A percentile compares a stretch with the other conserved stretches of the same genome.
Conservation (phyloP, 2,329 filamentous ascomycete genomes). For the Penicillium paneum region DNA sequence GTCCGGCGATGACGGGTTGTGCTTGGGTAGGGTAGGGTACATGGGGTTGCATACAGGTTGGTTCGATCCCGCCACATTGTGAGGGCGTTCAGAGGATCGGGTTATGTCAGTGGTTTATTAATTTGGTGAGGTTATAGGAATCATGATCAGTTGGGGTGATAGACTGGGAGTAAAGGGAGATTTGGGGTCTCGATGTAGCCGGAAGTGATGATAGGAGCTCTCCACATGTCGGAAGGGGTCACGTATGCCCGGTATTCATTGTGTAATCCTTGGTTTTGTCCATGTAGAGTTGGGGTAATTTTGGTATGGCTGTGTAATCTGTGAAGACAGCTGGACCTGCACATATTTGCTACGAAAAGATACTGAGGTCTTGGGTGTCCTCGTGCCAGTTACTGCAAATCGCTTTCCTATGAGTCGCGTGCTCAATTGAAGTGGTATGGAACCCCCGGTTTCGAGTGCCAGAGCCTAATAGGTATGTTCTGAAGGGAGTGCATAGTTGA, state of each 20-base stretch:
- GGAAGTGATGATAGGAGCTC: conserved; percentile 6
- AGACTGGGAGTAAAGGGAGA: background rate
- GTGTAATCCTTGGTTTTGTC: conserved; percentile 1
- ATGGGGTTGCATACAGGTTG: conserved; percentile 69
- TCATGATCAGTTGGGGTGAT: conserved; percentile 13
- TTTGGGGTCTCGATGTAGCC: background rate
- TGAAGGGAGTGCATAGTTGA: background rate
- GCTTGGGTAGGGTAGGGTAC: background rate
- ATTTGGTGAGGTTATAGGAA: conserved; percentile 9
- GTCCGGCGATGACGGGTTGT: background rate
- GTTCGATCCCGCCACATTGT: conserved; percentile 99
- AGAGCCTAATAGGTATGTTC: background rate
- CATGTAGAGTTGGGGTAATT: conserved; percentile 1
- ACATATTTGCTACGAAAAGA: background rate
- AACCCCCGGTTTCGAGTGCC: background rate
- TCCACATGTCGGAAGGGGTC: conserved; percentile 9
- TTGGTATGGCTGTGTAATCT: background rate
- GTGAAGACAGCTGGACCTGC: background rate
- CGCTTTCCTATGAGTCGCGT: background rate
- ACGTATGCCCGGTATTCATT: conserved; percentile 7
- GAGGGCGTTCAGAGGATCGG: conserved; percentile 45
- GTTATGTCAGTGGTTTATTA: conserved; percentile 19
- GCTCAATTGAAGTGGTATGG: background rate
- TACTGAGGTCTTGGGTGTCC: background rate
- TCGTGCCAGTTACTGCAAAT: background rate